Percentiles rank a stretch among this genome's conserved stretches.
Evolutionary conservation across 257 asterid genomes (phyloP).

Genomic region (Lavandula angustifolia): DNA sequence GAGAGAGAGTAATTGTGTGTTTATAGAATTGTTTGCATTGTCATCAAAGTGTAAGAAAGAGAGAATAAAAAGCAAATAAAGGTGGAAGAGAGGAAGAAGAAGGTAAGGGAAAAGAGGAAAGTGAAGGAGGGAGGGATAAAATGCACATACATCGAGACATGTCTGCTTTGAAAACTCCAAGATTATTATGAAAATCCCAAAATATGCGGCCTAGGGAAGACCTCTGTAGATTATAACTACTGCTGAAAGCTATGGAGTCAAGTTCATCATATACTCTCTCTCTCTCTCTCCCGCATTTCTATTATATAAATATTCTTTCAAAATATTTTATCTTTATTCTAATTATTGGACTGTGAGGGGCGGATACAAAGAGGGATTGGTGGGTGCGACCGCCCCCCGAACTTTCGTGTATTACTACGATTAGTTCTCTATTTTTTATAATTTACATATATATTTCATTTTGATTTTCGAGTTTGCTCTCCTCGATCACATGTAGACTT

Average conservation of each 20-base stretch:
- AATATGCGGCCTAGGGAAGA: neutral
- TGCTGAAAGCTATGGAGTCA: slow-evolving; percentile 59
- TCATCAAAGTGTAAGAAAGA: neutral
- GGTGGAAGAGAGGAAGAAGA: neutral
- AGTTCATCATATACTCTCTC: slow-evolving; percentile 46
- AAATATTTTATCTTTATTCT: no score
- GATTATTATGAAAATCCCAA: slow-evolving; percentile 46
- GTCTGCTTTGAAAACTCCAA: slow-evolving; percentile 74
- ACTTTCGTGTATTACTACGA: no score
- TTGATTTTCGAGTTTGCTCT: no score
- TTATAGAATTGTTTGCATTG: neutral
- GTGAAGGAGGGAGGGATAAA: neutral
- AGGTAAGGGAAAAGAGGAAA: neutral
- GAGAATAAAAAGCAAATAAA: neutral
- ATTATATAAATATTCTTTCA: no score
- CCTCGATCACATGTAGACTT: no score
- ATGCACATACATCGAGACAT: slow-evolving; percentile 42
- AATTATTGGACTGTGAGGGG: no score
- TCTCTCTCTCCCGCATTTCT: neutral
- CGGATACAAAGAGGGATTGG: no score
- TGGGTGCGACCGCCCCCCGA: no score
- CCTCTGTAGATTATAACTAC: neutral
- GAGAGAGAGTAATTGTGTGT: neutral
- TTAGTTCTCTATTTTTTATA: no score
- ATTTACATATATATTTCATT: no score